A percentile compares a stretch with the other conserved stretches of the same genome.
Conservation (phyloP, 345 rosid species). For the Aegle marmelos region DNA sequence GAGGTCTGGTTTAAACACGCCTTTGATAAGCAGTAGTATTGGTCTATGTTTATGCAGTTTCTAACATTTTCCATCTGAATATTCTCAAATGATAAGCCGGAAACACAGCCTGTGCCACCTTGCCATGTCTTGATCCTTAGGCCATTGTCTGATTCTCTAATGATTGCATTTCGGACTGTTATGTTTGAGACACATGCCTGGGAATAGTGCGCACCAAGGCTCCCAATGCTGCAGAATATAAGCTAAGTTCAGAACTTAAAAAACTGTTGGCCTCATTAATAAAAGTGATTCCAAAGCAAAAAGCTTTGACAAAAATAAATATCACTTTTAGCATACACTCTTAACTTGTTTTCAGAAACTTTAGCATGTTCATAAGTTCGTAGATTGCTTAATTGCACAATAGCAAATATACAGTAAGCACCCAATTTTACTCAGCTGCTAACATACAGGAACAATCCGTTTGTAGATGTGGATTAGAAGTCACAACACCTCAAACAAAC, state of each 20-base stretch:
- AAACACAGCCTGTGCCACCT: slow-evolving; percentile 81
- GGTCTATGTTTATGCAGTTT: slow-evolving; percentile 90
- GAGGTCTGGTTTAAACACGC: slow-evolving; percentile 78
- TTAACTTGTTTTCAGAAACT: background rate
- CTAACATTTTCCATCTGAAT: slow-evolving; percentile 90
- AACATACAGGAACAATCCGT: too few species aligned
- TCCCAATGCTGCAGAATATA: slow-evolving; percentile 66
- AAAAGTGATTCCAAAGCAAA: background rate
- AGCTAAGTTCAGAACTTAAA: background rate
- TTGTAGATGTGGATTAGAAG: background rate
- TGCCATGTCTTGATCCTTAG: slow-evolving; percentile 96
- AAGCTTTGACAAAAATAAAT: background rate
- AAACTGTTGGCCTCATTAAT: background rate
- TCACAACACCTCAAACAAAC: background rate
- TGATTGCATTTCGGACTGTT: slow-evolving; percentile 55
- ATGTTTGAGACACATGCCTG: slow-evolving; percentile 94
- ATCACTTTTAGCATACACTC: background rate
- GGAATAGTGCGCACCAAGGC: slow-evolving; percentile 90
- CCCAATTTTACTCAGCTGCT: too few species aligned
- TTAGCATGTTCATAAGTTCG: too few species aligned
- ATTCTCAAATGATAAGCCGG: slow-evolving; percentile 64
- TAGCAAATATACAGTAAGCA: too few species aligned
- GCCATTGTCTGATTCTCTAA: slow-evolving; percentile 90
- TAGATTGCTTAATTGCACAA: too few species aligned
- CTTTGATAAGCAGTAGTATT: slow-evolving; percentile 71